Evolutionary conservation across 345 rosid species (phyloP).

Genomic region (Moricandia moricandioides): DNA sequence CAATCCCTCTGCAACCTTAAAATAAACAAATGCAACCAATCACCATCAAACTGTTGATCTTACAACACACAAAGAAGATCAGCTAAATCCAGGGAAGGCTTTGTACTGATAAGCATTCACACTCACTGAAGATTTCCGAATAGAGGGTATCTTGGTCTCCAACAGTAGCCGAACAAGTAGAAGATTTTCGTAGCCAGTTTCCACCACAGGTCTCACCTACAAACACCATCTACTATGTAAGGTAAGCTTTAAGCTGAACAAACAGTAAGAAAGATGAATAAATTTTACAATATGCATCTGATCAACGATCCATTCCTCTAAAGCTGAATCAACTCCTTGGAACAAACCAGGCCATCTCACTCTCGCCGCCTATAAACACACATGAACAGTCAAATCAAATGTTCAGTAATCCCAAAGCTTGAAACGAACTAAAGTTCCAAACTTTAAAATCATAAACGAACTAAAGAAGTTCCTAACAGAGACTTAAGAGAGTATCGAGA

Average conservation of each 20-base stretch:
- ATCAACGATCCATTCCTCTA: slow-evolving; percentile 81
- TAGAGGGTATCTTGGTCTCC: slow-evolving; percentile 66
- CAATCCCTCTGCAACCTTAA: slow-evolving; percentile 77
- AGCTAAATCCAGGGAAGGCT: background rate
- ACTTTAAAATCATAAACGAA: background rate
- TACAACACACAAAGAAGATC: background rate
- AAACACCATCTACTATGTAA: too few relatives aligned
- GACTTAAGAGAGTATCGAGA: background rate
- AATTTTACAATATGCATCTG: slow-evolving; percentile 71
- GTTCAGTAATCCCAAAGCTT: background rate
- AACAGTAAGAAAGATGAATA: background rate
- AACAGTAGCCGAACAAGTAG: slow-evolving; percentile 73
- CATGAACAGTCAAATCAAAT: background rate
- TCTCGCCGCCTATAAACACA: slow-evolving; percentile 61
- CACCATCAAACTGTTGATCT: background rate
- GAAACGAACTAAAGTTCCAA: background rate
- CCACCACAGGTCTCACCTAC: slow-evolving; percentile 94
- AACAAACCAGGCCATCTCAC: slow-evolving; percentile 79
- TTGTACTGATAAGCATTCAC: too few relatives aligned
- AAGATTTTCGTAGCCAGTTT: slow-evolving; percentile 86
- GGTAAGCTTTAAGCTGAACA: slow-evolving; percentile 2
- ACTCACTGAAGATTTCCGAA: slow-evolving; percentile 76
- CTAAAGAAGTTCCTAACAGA: background rate
- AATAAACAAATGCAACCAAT: background rate
- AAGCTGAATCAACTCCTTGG: slow-evolving; percentile 53